phyloP scores from a whole-genome alignment of 169 alveolate species.

The Cryptosporidium ryanae region DNA sequence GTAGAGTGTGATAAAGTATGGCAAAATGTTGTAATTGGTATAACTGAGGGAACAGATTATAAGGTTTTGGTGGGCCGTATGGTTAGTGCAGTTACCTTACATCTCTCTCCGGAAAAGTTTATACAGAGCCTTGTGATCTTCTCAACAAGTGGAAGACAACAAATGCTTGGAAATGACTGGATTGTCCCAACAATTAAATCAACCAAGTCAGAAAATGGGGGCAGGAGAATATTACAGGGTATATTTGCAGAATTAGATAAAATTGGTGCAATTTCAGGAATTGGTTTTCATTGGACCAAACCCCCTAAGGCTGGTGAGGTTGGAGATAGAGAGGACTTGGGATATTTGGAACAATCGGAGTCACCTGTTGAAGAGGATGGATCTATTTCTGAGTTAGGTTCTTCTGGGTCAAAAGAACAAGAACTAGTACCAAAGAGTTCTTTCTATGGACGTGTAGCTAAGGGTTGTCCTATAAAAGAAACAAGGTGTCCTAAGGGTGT shows the following conservation, averaged over 20 bases:
- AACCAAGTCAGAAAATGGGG: conserved; percentile 64
- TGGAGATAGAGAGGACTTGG: conserved; percentile 71
- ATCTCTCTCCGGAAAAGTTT: conserved; percentile 66
- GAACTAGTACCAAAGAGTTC: conserved; percentile 66
- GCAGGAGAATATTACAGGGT: conserved; percentile 49
- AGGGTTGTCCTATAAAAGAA: conserved; percentile 52
- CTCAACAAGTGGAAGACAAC: conserved; percentile 55
- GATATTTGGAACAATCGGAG: conserved; percentile 30
- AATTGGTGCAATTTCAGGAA: conserved; percentile 67
- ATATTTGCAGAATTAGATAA: conserved; percentile 59
- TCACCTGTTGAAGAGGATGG: background rate
- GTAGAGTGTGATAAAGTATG: conserved; percentile 71
- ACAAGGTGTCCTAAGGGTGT: conserved; percentile 69
- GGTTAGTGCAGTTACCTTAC: conserved; percentile 60
- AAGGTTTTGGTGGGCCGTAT: conserved; percentile 63
- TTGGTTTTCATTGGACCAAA: conserved; percentile 66
- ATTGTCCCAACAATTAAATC: conserved; percentile 53
- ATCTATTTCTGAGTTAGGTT: background rate
- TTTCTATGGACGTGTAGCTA: conserved; percentile 66
- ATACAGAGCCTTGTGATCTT: conserved; percentile 49
- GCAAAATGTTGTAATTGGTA: conserved; percentile 58
- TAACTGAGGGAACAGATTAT: conserved; percentile 64
- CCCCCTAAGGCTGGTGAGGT: conserved; percentile 41
- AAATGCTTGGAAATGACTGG: conserved; percentile 62
- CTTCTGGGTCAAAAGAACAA: background rate